A percentile compares a stretch with the other conserved stretches of the same genome.
Evolutionary conservation across 2,329 filamentous ascomycete genomes (phyloP).

Genomic region (Fusarium globosum): DNA sequence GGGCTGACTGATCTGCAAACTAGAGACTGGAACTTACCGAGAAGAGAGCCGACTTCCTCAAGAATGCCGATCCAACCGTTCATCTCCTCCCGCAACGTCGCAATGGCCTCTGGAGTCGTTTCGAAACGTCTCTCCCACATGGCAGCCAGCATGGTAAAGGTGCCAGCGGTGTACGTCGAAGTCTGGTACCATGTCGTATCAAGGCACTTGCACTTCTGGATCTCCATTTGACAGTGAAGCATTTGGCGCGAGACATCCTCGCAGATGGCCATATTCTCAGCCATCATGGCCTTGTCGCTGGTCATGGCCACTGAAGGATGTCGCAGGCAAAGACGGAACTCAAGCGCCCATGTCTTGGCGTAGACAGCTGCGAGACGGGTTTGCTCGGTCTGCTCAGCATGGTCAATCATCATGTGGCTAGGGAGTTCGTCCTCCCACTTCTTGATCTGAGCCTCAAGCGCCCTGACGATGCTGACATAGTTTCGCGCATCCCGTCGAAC

Average conservation of each 20-base stretch:
- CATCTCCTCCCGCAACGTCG: slow-evolving; percentile 74
- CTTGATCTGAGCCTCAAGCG: slow-evolving; percentile 72
- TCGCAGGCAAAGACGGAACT: slow-evolving; percentile 69
- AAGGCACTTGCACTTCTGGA: slow-evolving; percentile 73
- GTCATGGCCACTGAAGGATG: slow-evolving; percentile 71
- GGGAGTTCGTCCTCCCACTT: slow-evolving; percentile 74
- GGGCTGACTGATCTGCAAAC: slow-evolving; percentile 1
- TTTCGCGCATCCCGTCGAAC: slow-evolving; percentile 70
- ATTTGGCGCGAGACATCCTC: slow-evolving; percentile 73
- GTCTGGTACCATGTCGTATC: slow-evolving; percentile 84
- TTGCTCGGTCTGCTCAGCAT: slow-evolving; percentile 53
- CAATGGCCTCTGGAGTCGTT: slow-evolving; percentile 68
- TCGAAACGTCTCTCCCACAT: slow-evolving; percentile 74
- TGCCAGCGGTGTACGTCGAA: slow-evolving; percentile 77
- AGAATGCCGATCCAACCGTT: slow-evolving; percentile 75
- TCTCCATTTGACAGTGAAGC: slow-evolving; percentile 66
- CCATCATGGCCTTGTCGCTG: slow-evolving; percentile 64
- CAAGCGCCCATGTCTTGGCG: slow-evolving; percentile 63
- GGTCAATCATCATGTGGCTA: slow-evolving; percentile 63
- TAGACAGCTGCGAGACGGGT: slow-evolving; percentile 66
- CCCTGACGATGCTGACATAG: slow-evolving; percentile 72
- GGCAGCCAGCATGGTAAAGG: slow-evolving; percentile 77
- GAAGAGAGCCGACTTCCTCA: slow-evolving; percentile 71
- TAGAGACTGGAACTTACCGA: slow-evolving; percentile 63
- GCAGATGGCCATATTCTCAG: slow-evolving; percentile 73